Evolutionary conservation across 2,329 filamentous ascomycete genomes (phyloP).

Genomic region (Pseudocercospora pini-densiflorae): DNA sequence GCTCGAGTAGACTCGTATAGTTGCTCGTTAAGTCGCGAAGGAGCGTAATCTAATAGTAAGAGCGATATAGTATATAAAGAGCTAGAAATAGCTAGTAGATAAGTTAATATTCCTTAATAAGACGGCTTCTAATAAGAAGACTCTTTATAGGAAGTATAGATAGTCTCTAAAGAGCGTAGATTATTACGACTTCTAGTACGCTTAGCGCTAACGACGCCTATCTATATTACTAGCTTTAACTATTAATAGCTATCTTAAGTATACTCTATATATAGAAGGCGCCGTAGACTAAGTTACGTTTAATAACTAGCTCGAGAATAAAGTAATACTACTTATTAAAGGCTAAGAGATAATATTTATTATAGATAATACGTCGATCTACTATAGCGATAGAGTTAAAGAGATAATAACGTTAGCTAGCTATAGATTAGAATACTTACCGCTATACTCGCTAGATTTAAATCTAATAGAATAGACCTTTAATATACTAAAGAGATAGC

Average conservation of each 20-base stretch:
- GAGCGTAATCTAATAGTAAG: neutral
- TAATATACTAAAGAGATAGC: slow-evolving; percentile 3
- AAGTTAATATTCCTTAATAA: slow-evolving; percentile 6
- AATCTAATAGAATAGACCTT: slow-evolving; percentile 8
- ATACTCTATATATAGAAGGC: neutral
- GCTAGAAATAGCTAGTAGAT: neutral
- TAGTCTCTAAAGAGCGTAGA: neutral
- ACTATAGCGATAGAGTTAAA: neutral
- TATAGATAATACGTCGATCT: slow-evolving; percentile 9
- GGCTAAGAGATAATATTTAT: neutral
- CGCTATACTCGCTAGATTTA: neutral
- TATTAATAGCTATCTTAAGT: neutral
- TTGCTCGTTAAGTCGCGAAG: neutral
- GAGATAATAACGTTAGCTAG: neutral
- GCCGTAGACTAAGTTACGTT: neutral
- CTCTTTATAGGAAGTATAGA: neutral
- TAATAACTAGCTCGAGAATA: neutral
- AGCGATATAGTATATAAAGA: neutral
- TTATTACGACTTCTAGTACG: neutral
- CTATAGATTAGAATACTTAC: neutral
- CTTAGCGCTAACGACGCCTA: neutral
- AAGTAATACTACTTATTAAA: neutral
- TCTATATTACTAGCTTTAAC: neutral
- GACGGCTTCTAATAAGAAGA: neutral
- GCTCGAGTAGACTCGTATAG: neutral